Percentiles rank a stretch among this genome's conserved stretches.
Evolutionary conservation across 192 early-diverging fungal species (phyloP).

Genomic region (Backusella circina): DNA sequence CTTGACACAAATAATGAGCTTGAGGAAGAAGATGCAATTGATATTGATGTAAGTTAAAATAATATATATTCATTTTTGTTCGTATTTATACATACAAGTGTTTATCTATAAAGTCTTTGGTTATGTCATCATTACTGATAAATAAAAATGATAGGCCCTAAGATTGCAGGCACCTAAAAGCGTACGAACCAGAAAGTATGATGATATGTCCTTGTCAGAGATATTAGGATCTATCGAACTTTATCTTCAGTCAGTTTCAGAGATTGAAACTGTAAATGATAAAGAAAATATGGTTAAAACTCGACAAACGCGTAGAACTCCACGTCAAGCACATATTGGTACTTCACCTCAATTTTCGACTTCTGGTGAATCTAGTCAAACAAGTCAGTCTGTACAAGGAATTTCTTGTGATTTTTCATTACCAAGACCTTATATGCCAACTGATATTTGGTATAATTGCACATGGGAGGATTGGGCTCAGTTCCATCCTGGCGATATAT

Average conservation of each 20-base stretch:
- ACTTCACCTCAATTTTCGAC: neutral
- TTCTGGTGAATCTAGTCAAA: neutral
- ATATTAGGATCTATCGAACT: neutral
- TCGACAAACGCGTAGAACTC: neutral
- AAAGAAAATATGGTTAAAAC: neutral
- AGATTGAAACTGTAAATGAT: neutral
- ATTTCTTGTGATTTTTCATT: neutral
- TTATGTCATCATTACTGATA: neutral
- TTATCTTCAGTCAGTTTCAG: neutral
- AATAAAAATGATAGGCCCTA: neutral
- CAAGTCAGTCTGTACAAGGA: neutral
- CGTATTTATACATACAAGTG: neutral
- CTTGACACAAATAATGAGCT: neutral
- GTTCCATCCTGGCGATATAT: constrained; percentile 1
- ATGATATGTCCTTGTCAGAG: neutral
- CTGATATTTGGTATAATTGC: constrained; percentile 4
- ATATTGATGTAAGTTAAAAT: neutral
- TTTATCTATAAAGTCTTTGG: neutral
- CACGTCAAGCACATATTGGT: neutral
- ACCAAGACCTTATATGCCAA: constrained; percentile 15
- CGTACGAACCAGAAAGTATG: neutral
- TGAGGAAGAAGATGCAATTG: neutral
- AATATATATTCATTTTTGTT: neutral
- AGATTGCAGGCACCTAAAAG: neutral
- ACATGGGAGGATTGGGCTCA: constrained; percentile 29